Conservation (phyloP, 371 early-diverging fungal species). For the Chytridium lagenaria region DNA sequence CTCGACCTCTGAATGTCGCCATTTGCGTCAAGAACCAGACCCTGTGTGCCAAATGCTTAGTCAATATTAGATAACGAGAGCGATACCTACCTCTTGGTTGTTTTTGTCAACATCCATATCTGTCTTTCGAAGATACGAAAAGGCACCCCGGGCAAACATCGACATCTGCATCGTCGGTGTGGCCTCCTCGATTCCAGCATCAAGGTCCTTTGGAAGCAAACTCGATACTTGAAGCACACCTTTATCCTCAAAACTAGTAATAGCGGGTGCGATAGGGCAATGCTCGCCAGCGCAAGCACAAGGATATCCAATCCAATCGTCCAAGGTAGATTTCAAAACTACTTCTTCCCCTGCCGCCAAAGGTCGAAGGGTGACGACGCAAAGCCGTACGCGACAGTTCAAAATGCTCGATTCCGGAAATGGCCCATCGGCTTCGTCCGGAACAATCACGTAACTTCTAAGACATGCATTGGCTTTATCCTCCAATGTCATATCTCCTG, state of each 20-base stretch:
- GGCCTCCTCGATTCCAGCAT: not conserved
- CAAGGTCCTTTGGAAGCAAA: not conserved
- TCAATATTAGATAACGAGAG: not conserved
- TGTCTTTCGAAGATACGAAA: conserved; percentile 1
- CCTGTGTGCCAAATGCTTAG: not conserved
- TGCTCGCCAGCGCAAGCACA: conserved; percentile 14
- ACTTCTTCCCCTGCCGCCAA: conserved; percentile 21
- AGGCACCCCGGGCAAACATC: not conserved
- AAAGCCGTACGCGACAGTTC: conserved; percentile 17
- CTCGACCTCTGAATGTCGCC: too few relatives aligned
- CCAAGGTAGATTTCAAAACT: not conserved
- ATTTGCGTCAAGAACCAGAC: not conserved
- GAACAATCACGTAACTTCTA: not conserved
- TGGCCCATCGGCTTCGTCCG: conserved; percentile 1
- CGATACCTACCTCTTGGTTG: not conserved
- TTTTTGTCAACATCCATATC: not conserved
- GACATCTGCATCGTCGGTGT: not conserved
- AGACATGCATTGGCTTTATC: conserved; percentile 12
- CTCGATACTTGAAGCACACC: not conserved
- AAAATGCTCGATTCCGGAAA: not conserved
- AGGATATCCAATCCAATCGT: conserved; percentile 23
- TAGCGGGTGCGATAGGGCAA: conserved; percentile 3
- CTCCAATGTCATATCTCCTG: not conserved
- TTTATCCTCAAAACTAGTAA: conserved; percentile 4
- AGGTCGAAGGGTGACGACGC: conserved; percentile 13